Evolutionary conservation across 768 basidiomycete species (phyloP), one percentile per base, ranked within the genome.

Genomic region (Suillus sp.): DNA sequence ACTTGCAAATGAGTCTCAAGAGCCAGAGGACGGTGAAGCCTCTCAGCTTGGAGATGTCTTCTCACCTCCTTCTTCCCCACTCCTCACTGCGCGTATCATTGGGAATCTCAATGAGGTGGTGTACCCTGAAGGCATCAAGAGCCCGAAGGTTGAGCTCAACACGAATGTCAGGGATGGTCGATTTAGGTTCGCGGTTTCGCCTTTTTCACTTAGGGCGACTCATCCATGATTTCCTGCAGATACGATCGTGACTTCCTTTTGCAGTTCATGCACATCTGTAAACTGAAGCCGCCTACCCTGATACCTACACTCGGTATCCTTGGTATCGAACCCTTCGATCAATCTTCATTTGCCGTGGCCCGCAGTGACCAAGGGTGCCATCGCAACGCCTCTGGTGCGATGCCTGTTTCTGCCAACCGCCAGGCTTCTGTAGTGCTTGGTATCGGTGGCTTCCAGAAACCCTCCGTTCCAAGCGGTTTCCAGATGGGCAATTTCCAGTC

Each of bases 181-280:
- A 77, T 96, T 94, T 81, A 86, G 89, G 92, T 92, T 27, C 56
- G 37, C 47, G 50, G 27, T 27, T 48, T 64, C 54, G 22, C 30
- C 13, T 50, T 22, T 34, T 18, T 22, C 13, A 14, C 27, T 45
- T 40, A 1, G 13, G 10, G 13, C 32, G 27, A 4, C 9, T 35
- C 11, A 59, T 55, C 2, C 32, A 45, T 48, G 47, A 50, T 20
- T 30, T 62, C 35, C 54, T 40, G 25, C 64, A 94, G 96, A 70
- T 99, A 99, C 74, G 95, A 98, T 74, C 93, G 96, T 40, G 94
- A 96, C n/a, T 99, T 99, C 87, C 84, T 99, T 35, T 77, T 99
- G 64, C 96, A 99, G 74, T 99, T 99, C 80, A 95, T 97, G 92
- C 78, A 79, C 32, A 78, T 96, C 64, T 99, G 96, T 83, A 92